These are phyloP conservation scores for Eucalyptus albens DNA, from an alignment of 345 rosid species.

Conservation along the genomic window DNA sequence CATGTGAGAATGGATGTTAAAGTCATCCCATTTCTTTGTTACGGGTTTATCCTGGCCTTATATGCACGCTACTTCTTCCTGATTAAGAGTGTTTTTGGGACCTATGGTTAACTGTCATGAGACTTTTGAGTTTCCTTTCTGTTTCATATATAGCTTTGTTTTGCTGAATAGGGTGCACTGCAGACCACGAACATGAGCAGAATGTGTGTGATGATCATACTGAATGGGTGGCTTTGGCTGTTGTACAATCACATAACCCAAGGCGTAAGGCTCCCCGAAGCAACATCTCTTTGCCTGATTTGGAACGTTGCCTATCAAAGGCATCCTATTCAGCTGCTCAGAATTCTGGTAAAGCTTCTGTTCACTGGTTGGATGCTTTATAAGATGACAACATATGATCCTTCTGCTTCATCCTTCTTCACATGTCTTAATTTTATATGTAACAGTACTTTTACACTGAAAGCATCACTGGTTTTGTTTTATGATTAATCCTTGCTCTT, in stretches of 20 bases:
- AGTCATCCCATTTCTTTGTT: not conserved
- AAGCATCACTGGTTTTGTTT: not conserved
- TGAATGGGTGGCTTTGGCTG: slow-evolving; percentile 71
- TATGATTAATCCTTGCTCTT: not conserved
- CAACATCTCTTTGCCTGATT: slow-evolving; percentile 48
- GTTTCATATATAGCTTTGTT: not conserved
- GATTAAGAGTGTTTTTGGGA: not conserved
- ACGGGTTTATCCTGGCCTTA: not conserved
- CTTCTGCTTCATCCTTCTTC: not conserved
- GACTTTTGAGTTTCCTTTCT: not conserved
- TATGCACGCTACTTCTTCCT: not conserved
- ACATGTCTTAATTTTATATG: not conserved
- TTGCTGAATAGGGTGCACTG: slow-evolving; percentile 8
- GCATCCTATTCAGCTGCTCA: slow-evolving; percentile 58
- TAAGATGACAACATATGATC: not conserved
- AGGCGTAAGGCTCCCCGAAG: slow-evolving; percentile 68
- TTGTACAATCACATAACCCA: slow-evolving; percentile 64
- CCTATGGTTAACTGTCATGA: not conserved
- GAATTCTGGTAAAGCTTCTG: slow-evolving; percentile 34
- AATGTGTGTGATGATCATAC: slow-evolving; percentile 5
- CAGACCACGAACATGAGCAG: slow-evolving; percentile 1
- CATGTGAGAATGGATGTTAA: not conserved
- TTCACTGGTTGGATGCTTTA: not conserved
- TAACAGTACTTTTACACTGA: not conserved
- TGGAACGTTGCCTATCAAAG: slow-evolving; percentile 70